These are phyloP conservation scores for Colletotrichum caudatum DNA, from an alignment of 2,329 filamentous ascomycete genomes.

Conservation along the genomic window DNA sequence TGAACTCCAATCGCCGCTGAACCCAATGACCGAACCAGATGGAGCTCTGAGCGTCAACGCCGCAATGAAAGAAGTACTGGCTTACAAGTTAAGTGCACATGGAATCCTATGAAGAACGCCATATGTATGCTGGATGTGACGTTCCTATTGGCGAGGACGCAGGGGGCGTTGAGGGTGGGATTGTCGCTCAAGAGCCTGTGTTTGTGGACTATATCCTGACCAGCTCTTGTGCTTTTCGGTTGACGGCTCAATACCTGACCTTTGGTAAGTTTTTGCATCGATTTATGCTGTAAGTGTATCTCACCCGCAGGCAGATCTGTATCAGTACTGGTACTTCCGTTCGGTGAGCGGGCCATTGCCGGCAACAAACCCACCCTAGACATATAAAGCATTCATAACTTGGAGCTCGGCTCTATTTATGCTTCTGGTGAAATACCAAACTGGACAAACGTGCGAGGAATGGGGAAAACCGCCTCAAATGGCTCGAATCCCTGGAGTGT, in stretches of 20 bases:
- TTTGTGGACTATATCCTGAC: background rate
- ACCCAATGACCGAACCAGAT: background rate
- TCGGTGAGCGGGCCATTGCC: background rate
- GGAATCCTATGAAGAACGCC: background rate
- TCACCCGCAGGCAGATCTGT: background rate
- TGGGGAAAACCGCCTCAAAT: background rate
- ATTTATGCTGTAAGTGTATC: background rate
- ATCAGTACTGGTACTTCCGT: no score
- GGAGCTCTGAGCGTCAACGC: background rate
- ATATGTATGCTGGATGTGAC: accelerated
- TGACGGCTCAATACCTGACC: background rate
- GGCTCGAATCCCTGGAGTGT: background rate
- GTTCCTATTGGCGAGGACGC: background rate
- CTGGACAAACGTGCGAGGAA: background rate
- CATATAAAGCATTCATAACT: background rate
- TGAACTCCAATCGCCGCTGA: background rate
- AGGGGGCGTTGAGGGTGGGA: background rate
- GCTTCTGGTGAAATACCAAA: background rate
- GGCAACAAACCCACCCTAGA: background rate
- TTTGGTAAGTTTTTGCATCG: no score
- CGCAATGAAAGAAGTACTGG: background rate
- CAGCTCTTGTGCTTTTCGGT: background rate
- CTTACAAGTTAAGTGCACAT: background rate
- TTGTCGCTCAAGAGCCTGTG: background rate
- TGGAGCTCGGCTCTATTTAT: background rate